phyloP scores from a whole-genome alignment of 495 filamentous ascomycete genomes.

The Hypoxylon rickii region DNA sequence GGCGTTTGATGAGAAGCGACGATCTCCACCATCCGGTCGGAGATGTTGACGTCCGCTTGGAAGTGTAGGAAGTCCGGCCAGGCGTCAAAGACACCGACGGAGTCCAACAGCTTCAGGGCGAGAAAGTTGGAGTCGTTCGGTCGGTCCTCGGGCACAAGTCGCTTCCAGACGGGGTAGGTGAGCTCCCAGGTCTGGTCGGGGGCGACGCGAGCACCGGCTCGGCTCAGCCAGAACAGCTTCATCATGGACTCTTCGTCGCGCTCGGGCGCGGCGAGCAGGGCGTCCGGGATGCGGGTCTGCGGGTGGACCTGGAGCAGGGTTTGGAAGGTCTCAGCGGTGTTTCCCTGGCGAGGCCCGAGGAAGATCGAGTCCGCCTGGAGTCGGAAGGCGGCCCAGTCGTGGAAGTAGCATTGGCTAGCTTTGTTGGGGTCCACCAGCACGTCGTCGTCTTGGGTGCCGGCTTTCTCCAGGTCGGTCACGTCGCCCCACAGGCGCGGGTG shows the following conservation, averaged over 20 bases:
- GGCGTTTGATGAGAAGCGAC: too few relatives aligned
- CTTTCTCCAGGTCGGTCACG: background rate
- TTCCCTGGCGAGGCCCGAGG: too few relatives aligned
- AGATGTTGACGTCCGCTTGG: too few relatives aligned
- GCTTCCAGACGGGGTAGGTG: conserved; percentile 17
- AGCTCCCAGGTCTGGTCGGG: conserved; percentile 43
- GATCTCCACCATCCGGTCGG: too few relatives aligned
- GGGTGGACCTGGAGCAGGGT: conserved; percentile 28
- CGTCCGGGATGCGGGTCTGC: conserved; percentile 38
- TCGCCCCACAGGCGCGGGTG: conserved; percentile 20
- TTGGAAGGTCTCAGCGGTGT: too few relatives aligned
- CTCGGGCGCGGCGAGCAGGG: conserved; percentile 36
- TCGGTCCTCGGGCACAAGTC: background rate
- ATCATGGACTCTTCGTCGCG: conserved; percentile 28
- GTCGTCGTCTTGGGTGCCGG: background rate
- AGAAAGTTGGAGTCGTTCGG: background rate
- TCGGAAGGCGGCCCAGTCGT: conserved; percentile 28
- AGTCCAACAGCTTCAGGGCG: too few relatives aligned
- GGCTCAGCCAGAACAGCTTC: conserved; percentile 46
- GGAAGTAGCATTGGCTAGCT: conserved; percentile 14
- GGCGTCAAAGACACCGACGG: too few relatives aligned
- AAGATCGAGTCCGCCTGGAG: too few relatives aligned
- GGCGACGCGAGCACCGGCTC: conserved; percentile 32
- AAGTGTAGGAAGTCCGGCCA: too few relatives aligned
- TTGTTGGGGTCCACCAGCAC: conserved; percentile 4